Evolutionary conservation across 768 basidiomycete species (phyloP), one percentile per base, ranked within the genome.

Genomic region (Postia placenta): DNA sequence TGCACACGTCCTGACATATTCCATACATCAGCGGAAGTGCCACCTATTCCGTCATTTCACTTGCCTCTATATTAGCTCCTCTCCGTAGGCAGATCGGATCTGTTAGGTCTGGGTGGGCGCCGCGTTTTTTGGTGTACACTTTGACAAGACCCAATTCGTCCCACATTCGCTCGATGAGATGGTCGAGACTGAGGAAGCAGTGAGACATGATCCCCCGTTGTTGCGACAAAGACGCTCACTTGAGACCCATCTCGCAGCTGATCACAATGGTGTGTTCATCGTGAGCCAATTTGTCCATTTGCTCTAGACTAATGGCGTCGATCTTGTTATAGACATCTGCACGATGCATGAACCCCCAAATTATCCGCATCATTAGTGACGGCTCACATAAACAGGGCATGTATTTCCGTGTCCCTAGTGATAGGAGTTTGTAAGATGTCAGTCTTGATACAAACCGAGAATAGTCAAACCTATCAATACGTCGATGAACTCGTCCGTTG

Each of bases 121-220:
- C 96, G 38, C 96, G 78, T 65, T 94, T 94, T 70, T 99, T 99
- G 2, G 96, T 99, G 67, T 97, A 99, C 39, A 99, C 81, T 61
- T 93, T 94, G 47, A 87, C 86, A 5, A 91, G 75, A 45, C 75
- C 71, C n/a, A 92, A 75, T 50, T 87, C 80, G 24, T 83, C 84
- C 86, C 85, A 90, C 52, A 89, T 82, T 19, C 81, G 76, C 53
- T 85, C 85, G 48, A 88, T 78, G 30, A 90, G 74, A 60, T 87
- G 81, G 60, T 80, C 76, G 47, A 90, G 67, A 64, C 87, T 89
- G 47, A n/a, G 41, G 0, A 48, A 45, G 24, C 50, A 5, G 54
- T 46, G n/a, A 53, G 46, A 42, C 41, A 46, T 42, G n/a, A 39
- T 23, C 37, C 26, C 14, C 24, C 22, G 33, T 27, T 38, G 23